Conservation (phyloP, 805 yeast species). For the Pichia sporocuriosa region DNA sequence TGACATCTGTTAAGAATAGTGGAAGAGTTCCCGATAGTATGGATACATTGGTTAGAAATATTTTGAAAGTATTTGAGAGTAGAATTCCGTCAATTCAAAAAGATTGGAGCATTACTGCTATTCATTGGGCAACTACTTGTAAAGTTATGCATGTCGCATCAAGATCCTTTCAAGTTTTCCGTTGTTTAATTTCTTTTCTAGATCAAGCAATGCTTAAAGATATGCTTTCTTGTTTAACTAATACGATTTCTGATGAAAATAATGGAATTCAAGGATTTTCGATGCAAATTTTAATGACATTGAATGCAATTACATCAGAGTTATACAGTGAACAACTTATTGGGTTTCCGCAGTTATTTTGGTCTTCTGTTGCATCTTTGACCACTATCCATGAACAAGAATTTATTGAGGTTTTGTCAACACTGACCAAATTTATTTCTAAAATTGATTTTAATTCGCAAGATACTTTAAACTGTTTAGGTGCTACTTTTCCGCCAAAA, state of each 20-base stretch:
- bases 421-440: conserved; percentile 73
- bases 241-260: conserved; percentile 85
- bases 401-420: conserved; percentile 78
- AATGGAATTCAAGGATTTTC: conserved; percentile 93
- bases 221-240: conserved; percentile 87
- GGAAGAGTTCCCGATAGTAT: conserved; percentile 81
- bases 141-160: conserved; percentile 97
- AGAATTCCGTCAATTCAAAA: conserved; percentile 49
- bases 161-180: conserved; percentile 86
- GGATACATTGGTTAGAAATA: conserved; percentile 65
- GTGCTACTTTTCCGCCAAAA: conserved; percentile 83
- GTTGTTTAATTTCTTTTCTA: conserved; percentile 72
- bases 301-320: conserved; percentile 87
- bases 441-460: conserved; percentile 82
- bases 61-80: conserved; percentile 49
- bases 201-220: conserved; percentile 88
- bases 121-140: conserved; percentile 95
- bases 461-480: conserved; percentile 75
- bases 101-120: conserved; percentile 79
- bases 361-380: conserved; percentile 91
- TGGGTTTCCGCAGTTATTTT: conserved; percentile 87
- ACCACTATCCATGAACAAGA: conserved; percentile 90
- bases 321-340: conserved; percentile 69
- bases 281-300: conserved; percentile 93
- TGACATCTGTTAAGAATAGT: conserved; percentile 67